Percentiles rank a stretch among this genome's conserved stretches.
phyloP scores from a whole-genome alignment of 1,284 basidiomycete species.

The Neotropicomus parvogracilis region DNA sequence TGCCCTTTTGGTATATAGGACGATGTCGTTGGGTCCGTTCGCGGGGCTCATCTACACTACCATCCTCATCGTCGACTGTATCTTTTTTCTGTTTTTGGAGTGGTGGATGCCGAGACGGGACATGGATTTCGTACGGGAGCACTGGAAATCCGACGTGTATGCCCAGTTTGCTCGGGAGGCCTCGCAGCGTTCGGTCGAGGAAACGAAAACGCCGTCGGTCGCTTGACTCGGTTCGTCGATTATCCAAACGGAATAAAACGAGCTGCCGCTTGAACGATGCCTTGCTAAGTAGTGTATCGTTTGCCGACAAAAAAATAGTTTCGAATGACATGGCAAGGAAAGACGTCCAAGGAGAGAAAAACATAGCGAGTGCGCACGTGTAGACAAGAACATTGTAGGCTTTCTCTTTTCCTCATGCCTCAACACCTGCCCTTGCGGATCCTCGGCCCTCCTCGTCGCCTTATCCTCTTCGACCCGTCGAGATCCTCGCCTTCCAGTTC shows the following conservation, averaged over 20 bases:
- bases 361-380: neutral
- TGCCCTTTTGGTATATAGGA: conserved; percentile 22
- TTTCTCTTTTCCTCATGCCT: neutral
- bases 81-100: conserved; percentile 75
- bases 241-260: conserved; percentile 15
- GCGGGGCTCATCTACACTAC: conserved; percentile 76
- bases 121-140: conserved; percentile 60
- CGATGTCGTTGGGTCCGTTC: conserved; percentile 66
- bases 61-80: conserved; percentile 76
- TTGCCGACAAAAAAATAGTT: conserved; percentile 3
- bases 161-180: conserved; percentile 27
- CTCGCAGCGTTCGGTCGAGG: neutral
- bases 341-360: neutral
- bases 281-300: neutral
- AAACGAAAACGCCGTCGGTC: too few species aligned
- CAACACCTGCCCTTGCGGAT: conserved; percentile 22
- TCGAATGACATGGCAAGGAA: conserved; percentile 8
- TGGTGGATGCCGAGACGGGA: conserved; percentile 70
- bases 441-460: conserved; percentile 22
- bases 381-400: too few species aligned
- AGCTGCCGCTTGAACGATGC: neutral
- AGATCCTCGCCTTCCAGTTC: conserved; percentile 25
- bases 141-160: conserved; percentile 40
- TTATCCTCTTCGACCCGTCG: conserved; percentile 23
- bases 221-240: neutral